Evolutionary conservation across 176 grass and related monocot species (phyloP).

Genomic region (Otatea glauca): DNA sequence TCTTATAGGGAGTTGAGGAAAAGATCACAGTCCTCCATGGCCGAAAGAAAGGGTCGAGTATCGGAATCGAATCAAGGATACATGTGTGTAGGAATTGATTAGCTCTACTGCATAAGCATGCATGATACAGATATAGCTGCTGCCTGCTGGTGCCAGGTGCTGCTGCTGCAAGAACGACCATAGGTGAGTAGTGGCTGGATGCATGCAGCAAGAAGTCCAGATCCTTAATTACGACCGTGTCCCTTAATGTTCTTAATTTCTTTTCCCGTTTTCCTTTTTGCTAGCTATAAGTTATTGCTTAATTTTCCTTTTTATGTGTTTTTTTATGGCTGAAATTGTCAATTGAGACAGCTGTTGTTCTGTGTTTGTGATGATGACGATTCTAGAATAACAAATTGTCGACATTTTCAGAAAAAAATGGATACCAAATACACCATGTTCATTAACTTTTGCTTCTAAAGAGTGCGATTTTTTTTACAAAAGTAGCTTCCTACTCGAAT

Average conservation of each 20-base stretch:
- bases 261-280: constrained; percentile 6
- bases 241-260: neutral
- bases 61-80: neutral
- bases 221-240: neutral
- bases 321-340: neutral
- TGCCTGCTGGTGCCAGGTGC: neutral
- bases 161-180: neutral
- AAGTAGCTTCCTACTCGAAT: too few species aligned
- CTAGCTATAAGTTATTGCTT: constrained; percentile 40
- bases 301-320: neutral
- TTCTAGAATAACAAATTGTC: neutral
- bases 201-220: constrained; percentile 16
- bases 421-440: neutral
- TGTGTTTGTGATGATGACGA: neutral
- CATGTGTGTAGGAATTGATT: neutral
- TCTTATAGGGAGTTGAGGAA: neutral
- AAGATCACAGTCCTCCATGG: neutral
- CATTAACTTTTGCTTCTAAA: neutral
- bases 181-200: neutral
- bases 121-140: constrained; percentile 4
- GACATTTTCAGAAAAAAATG: neutral
- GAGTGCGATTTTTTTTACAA: too few species aligned
- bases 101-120: constrained; percentile 20
- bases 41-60: neutral
- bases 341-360: neutral